These are phyloP conservation scores for Coix lacrymajobi DNA, from an alignment of 176 grass and related monocot genomes.

Conservation along the genomic window DNA sequence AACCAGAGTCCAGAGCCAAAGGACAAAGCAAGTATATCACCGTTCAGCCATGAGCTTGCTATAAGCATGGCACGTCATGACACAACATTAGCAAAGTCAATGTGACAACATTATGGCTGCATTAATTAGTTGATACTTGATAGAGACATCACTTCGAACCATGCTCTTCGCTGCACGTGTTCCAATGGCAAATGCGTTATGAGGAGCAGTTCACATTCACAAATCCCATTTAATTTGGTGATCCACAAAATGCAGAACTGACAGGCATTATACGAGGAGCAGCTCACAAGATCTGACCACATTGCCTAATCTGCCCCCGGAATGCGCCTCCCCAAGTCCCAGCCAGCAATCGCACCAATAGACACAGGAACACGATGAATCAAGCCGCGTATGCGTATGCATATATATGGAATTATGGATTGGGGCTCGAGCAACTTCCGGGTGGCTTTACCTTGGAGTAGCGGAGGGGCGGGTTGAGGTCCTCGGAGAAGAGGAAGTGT, in stretches of 20 bases:
- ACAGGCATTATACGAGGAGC: not conserved
- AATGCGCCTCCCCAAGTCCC: too few relatives aligned
- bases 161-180: not conserved
- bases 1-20: not conserved
- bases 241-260: not conserved
- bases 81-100: not conserved
- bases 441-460: constrained; percentile 30
- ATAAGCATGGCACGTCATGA: not conserved
- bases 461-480: constrained; percentile 66
- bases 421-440: not conserved
- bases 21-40: not conserved
- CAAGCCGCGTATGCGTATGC: not conserved
- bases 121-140: not conserved
- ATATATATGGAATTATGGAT: too few relatives aligned
- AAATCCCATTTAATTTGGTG: not conserved
- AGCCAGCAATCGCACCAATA: not conserved
- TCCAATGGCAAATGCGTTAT: not conserved
- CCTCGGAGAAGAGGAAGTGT: constrained; percentile 69
- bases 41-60: not conserved
- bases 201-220: not conserved
- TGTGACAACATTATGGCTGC: not conserved
- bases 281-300: not conserved
- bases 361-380: not conserved
- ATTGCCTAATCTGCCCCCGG: not conserved
- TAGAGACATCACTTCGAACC: not conserved